Evolutionary conservation across 495 filamentous ascomycete species (phyloP).

Genomic region (Penicillium arizonense): DNA sequence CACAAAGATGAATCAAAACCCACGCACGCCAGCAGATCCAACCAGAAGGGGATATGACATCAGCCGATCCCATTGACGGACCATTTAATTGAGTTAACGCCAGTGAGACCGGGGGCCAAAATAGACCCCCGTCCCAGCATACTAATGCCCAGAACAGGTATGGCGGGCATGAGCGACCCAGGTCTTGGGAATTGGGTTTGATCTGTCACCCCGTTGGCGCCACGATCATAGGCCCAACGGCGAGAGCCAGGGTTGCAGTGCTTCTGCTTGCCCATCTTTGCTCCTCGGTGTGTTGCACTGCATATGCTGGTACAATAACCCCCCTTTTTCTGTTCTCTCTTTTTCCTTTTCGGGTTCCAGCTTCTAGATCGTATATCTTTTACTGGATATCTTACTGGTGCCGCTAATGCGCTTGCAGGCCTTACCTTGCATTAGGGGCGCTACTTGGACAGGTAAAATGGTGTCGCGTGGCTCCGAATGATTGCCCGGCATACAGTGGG

Average conservation of each 20-base stretch:
- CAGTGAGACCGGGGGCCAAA: slow-evolving; percentile 12
- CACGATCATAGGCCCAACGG: slow-evolving; percentile 7
- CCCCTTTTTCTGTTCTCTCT: neutral
- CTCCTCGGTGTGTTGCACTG: slow-evolving; percentile 15
- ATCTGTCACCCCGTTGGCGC: slow-evolving; percentile 6
- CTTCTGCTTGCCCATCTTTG: neutral
- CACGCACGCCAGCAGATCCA: slow-evolving; percentile 5
- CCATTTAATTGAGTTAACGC: slow-evolving; percentile 23
- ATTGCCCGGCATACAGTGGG: slow-evolving; percentile 1
- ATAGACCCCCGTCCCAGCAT: neutral
- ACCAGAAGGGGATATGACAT: slow-evolving; percentile 7
- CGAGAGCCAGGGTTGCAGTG: neutral
- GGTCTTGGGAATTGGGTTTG: slow-evolving; percentile 5
- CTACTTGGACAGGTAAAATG: neutral
- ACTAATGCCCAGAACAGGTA: neutral
- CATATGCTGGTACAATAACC: neutral
- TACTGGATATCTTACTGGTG: too few species aligned
- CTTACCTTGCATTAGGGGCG: neutral
- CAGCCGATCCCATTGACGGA: slow-evolving; percentile 14
- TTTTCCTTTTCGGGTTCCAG: neutral
- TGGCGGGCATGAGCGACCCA: neutral
- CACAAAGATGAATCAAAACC: slow-evolving; percentile 1
- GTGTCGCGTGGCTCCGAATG: slow-evolving; percentile 17
- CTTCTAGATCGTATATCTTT: neutral
- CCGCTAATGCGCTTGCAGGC: too few species aligned